These are phyloP conservation scores for Fusarium acutatum DNA, from an alignment of 2,329 filamentous ascomycete genomes.

Conservation along the genomic window DNA sequence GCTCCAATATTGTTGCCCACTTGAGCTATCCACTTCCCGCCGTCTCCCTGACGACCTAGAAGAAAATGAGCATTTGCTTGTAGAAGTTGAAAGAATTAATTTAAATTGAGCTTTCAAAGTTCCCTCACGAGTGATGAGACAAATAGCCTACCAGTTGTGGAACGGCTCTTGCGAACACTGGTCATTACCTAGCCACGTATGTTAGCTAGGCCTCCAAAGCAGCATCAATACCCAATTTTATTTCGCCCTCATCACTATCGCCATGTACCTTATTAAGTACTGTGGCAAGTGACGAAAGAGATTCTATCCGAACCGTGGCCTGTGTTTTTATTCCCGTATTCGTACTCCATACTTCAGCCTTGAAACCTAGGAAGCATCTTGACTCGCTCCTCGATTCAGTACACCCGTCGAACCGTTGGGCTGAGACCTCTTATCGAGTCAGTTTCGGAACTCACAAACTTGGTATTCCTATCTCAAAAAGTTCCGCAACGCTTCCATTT, in stretches of 20 bases:
- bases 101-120: neutral
- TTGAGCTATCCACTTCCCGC: constrained; percentile 36
- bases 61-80: neutral
- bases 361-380: neutral
- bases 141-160: neutral
- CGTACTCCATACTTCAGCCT: constrained; percentile 14
- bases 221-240: neutral
- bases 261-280: neutral
- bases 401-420: neutral
- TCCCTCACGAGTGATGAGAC: neutral
- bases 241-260: neutral
- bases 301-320: neutral
- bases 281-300: neutral
- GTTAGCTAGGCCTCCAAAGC: neutral
- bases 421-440: neutral
- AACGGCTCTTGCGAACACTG: neutral
- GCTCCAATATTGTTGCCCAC: constrained; percentile 19
- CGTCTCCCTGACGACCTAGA: constrained; percentile 35
- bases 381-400: constrained; percentile 4
- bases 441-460: neutral
- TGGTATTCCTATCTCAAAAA: neutral
- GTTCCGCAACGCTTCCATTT: too few relatives aligned
- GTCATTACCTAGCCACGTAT: neutral
- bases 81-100: neutral
- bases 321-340: constrained; percentile 21